A percentile compares a stretch with the other conserved stretches of the same genome.
Evolutionary conservation across 805 yeast genomes (phyloP).

Genomic region (Isabelozyma heimii): DNA sequence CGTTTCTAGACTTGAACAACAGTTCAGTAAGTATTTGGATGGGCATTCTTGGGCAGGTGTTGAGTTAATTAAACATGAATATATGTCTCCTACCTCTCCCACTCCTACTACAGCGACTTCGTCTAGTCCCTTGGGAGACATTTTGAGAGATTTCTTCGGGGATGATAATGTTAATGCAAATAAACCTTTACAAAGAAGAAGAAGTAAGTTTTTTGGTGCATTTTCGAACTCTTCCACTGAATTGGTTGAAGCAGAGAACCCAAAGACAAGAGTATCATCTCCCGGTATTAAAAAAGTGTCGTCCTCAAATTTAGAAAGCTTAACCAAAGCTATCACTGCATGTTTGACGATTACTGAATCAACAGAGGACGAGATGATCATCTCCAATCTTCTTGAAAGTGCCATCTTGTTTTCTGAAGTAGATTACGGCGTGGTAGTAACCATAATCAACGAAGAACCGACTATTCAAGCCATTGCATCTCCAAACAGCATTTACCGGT

Average conservation of each 20-base stretch:
- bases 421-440: slow-evolving; percentile 29
- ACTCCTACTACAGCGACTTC: background rate
- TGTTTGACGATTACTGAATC: slow-evolving; percentile 51
- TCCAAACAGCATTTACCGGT: slow-evolving; percentile 16
- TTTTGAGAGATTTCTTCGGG: background rate
- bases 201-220: no score
- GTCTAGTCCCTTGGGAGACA: background rate
- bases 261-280: background rate
- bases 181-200: background rate
- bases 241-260: background rate
- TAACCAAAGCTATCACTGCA: slow-evolving; percentile 39
- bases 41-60: slow-evolving; percentile 33
- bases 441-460: slow-evolving; percentile 19
- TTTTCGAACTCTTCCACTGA: background rate
- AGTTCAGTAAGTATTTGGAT: slow-evolving; percentile 23
- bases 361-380: slow-evolving; percentile 34
- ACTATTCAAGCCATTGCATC: slow-evolving; percentile 27
- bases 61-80: slow-evolving; percentile 4
- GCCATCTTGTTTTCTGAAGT: slow-evolving; percentile 35
- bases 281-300: background rate
- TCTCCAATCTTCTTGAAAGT: slow-evolving; percentile 36
- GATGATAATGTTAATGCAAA: background rate
- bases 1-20: slow-evolving; percentile 19
- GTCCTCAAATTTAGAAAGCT: slow-evolving; percentile 4
- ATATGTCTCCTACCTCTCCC: background rate